phyloP scores from a whole-genome alignment of 495 filamentous ascomycete species.

The Penicillium malachiteum region DNA sequence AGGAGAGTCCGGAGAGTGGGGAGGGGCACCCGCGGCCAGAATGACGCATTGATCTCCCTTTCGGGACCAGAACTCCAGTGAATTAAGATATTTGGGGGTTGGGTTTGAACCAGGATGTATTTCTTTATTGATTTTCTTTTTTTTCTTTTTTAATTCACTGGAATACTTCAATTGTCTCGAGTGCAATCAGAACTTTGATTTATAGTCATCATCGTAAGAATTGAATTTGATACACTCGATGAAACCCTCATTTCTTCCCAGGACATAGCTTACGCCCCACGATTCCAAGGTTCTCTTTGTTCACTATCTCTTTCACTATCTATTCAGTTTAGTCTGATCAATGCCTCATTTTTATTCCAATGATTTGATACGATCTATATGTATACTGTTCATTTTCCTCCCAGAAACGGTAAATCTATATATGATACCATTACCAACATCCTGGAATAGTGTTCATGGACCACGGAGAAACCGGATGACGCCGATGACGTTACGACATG shows the following conservation, averaged over 20 bases:
- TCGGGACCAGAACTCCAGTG: slow-evolving; percentile 2
- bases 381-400: too few relatives aligned
- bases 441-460: neutral
- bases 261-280: too few relatives aligned
- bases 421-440: neutral
- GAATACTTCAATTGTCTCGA: neutral
- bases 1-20: slow-evolving; percentile 24
- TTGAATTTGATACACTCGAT: neutral
- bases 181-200: neutral
- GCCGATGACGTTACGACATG: slow-evolving; percentile 24
- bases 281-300: too few relatives aligned
- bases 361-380: too few relatives aligned
- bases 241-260: too few relatives aligned
- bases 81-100: neutral
- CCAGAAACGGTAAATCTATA: neutral
- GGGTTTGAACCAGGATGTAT: neutral
- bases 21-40: slow-evolving; percentile 23
- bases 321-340: too few relatives aligned
- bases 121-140: neutral
- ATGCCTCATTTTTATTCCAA: too few relatives aligned
- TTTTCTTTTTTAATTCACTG: too few relatives aligned
- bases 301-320: too few relatives aligned
- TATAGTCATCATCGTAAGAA: neutral
- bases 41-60: slow-evolving; percentile 35
- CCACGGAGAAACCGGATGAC: slow-evolving; percentile 21